These are phyloP conservation scores for Lecanicillium sp. DNA, from an alignment of 2,329 filamentous ascomycete genomes.

Conservation along the genomic window DNA sequence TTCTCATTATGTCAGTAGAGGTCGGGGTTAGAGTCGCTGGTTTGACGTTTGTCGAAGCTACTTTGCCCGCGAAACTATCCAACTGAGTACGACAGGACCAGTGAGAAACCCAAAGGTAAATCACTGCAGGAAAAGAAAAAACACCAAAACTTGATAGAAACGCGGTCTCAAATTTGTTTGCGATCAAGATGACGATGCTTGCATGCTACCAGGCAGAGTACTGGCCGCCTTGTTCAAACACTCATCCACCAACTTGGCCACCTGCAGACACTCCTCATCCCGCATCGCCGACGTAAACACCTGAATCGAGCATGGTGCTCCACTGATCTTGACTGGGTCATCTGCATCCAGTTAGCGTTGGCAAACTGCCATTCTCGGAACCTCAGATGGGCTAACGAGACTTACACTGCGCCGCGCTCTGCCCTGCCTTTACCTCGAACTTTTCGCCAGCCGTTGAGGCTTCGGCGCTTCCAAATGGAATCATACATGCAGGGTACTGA, in stretches of 20 bases:
- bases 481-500: constrained; percentile 41
- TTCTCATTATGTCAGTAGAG: too few relatives aligned
- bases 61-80: too few relatives aligned
- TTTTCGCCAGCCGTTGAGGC: constrained; percentile 2
- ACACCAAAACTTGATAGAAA: too few relatives aligned
- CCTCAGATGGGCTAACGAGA: not conserved
- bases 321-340: constrained; percentile 28
- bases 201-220: too few relatives aligned
- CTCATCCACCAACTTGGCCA: constrained; percentile 10
- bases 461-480: constrained; percentile 33
- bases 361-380: not conserved
- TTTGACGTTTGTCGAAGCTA: too few relatives aligned
- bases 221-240: constrained; percentile 1
- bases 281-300: constrained; percentile 34
- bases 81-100: too few relatives aligned
- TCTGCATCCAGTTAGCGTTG: constrained; percentile 21
- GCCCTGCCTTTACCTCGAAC: constrained; percentile 8
- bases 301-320: constrained; percentile 37
- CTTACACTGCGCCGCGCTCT: constrained; percentile 10
- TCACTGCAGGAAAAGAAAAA: too few relatives aligned
- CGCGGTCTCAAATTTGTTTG: too few relatives aligned
- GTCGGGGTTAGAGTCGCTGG: too few relatives aligned
- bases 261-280: constrained; percentile 35
- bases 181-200: too few relatives aligned
- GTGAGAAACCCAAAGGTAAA: too few relatives aligned